Base-by-base conservation (phyloP, 192 early-diverging fungal species). In the Mortierella alpina region DNA sequence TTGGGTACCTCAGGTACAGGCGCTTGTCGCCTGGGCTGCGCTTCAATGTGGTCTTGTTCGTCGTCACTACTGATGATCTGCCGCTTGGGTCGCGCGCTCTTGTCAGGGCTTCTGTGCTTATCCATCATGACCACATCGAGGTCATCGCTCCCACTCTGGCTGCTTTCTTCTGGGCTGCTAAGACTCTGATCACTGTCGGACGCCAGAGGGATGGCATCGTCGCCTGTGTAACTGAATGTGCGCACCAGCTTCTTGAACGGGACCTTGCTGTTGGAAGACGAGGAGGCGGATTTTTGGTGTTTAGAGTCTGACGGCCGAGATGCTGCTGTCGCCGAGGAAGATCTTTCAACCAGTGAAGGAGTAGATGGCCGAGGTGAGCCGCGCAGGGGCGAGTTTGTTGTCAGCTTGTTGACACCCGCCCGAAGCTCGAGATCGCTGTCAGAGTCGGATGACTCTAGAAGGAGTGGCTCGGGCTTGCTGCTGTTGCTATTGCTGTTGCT, bases 11-110 rank as follows among this genome's bases (percentile, higher is more conserved):
- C 64, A 6, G 57, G 15, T 13, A 53, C 31, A 2, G 46, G 23
- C n/a, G 49, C 42, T 40, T 49, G 45, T 17, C 17, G 55, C 65
- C 70, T 66, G 7, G 70, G 66, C 41, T 63, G 66, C 12, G 18
- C 50, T 15, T 71, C 63, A 7, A 10, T 10, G 4, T 18, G 31
- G 20, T 57, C 58, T 13, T 68, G 54, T 6, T 78, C 75, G 12
- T 78, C 75, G 63, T 68, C 65, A 14, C 77, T 80, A 40, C 57
- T 72, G n/a, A 68, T 17, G 39, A 72, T 80, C 4, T 61, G 59
- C 18, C 69, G 39, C 31, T 71, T 72, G 4, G 50, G 13, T 6
- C 42, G 6, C 7, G 15, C 45, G 67, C 47, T 50, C 7, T 22
- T 45, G 42, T 17, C 14, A 12, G 48, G 22, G n/a, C 31, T 63